Evolutionary conservation across 2,329 filamentous ascomycete genomes (phyloP), one percentile per base, ranked within the genome.

Genomic region (Curvularia sp.): DNA sequence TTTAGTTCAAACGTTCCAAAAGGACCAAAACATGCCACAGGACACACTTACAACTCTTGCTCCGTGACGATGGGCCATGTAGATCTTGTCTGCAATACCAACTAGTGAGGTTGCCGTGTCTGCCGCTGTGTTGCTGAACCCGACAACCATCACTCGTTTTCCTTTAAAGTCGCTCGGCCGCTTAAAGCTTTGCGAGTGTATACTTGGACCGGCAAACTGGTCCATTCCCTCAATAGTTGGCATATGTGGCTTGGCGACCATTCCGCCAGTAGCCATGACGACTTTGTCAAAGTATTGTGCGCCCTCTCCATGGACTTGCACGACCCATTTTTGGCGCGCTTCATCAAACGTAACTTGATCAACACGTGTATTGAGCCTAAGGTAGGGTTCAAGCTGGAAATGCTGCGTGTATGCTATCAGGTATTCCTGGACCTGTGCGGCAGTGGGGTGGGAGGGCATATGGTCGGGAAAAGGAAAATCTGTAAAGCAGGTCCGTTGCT

Each of bases 71-170:
- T 72, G 68, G 5, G 68, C 64, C 38, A 71, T 50, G 24, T 67
- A 71, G 4, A 70, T 52, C 33, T 69, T 65, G 26, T 57, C 46
- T 30, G 68, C 67, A n/a, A 59, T 24, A 15, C 61, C 61, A 8
- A 61, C 66, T 1, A 71, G 63, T 13, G 68, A 59, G 0, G 66
- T 67, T 5, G 65, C 61, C n/a, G 65, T 66, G 43, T 73, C 69
- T 31, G 67, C 69, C 8, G 68, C 69, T 18, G 64, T 68, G 28
- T 73, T 70, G 7, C 66, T 65, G 26, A 71, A 70, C 4, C 68
- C 69, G 4, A 72, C 62, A 5, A 72, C 65, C 60, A 72, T 57
- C 35, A 72, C 64, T 54, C 55, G 55, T 22, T 65, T 69, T 5
- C 57, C 51, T 6, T 28, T 8, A 18, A 61, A 68, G 3, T 66